Base-by-base conservation (phyloP, 1,139 yeast species). In the Lodderomyces beijingensis region DNA sequence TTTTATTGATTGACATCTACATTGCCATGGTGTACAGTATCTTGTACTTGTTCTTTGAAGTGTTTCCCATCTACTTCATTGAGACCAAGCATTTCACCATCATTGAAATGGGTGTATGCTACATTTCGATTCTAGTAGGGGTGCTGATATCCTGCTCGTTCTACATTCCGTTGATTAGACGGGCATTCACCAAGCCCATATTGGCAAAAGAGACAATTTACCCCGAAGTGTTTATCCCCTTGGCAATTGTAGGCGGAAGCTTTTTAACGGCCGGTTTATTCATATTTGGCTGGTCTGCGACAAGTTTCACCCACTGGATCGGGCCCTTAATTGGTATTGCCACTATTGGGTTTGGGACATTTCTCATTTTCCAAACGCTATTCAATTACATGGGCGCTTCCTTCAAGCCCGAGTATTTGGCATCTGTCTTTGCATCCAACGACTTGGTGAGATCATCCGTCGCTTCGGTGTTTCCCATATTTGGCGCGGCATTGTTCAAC, bases 401-500 rank as follows among this genome's bases (percentile, higher is more conserved):
- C 2, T 69, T 63, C 47, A 33, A 39, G 21, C 57, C 51, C 33
- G 53, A 61, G 32, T 67, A 63, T 45, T 51, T 72, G 47, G 83
- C 82, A 0, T 74, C 82, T 4, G 79, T 74, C 3, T 75, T 72
- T 50, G 80, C 81, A 2, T 70, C 76, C 16, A 75, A 75, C 44
- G 74, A 66, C 10, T 57, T 75, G 34, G 63, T 65, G 43, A 62
- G 83, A 44, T 65, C 79, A 1, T 57, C 59, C 2, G 60, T 74
- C 49, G 85, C 79, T 0, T 77, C 77, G 22, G 73, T 72, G 3
- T 79, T 79, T 62, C 85, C 86, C 28, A 55, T 79, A 31, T 77
- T 79, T 47, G 83, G 79, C 4, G 51, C 57, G 30, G 63, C 69
- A 2, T 59, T 79, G 65, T 79, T 65, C 44, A 42, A 51, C 26